Conservation (phyloP, 2,329 filamentous ascomycete genomes). For the Penicillium glabrum region DNA sequence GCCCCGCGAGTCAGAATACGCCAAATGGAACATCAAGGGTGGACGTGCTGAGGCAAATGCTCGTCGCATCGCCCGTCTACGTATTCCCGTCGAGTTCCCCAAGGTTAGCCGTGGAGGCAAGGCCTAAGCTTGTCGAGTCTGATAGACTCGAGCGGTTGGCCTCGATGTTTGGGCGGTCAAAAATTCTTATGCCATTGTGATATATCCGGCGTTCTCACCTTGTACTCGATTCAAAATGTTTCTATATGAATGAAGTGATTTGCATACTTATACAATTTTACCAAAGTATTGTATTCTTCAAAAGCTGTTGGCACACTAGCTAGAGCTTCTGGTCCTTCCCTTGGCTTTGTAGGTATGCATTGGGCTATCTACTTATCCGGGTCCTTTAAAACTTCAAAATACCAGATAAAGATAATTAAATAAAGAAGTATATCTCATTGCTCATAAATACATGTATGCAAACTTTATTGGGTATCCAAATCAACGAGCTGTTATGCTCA, state of each 20-base stretch:
- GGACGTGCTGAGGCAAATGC: constrained; percentile 59
- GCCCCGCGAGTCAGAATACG: constrained; percentile 42
- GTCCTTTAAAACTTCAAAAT: not conserved
- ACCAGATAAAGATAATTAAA: not conserved
- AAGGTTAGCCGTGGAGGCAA: constrained; percentile 52
- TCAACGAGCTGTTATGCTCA: not conserved
- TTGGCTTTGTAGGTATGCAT: not conserved
- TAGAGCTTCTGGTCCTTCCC: not conserved
- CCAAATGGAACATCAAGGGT: constrained; percentile 52
- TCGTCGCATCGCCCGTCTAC: constrained; percentile 65
- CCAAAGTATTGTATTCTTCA: not conserved
- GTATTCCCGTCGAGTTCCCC: constrained; percentile 79
- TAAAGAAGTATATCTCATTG: not conserved
- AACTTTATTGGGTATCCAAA: not conserved
- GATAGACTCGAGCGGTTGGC: constrained; percentile 3
- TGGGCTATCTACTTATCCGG: not conserved
- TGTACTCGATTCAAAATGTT: constrained; percentile 5
- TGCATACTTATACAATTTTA: not conserved
- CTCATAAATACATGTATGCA: not conserved
- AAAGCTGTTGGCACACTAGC: not conserved
- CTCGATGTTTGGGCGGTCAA: constrained; percentile 2
- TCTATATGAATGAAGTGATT: constrained; percentile 13
- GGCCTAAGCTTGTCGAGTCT: constrained; percentile 17
- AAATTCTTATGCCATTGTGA: constrained; percentile 15
- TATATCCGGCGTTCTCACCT: constrained; percentile 19